These are phyloP conservation scores for Sarocladium oryzae DNA, from an alignment of 2,329 filamentous ascomycete genomes.

Conservation along the genomic window DNA sequence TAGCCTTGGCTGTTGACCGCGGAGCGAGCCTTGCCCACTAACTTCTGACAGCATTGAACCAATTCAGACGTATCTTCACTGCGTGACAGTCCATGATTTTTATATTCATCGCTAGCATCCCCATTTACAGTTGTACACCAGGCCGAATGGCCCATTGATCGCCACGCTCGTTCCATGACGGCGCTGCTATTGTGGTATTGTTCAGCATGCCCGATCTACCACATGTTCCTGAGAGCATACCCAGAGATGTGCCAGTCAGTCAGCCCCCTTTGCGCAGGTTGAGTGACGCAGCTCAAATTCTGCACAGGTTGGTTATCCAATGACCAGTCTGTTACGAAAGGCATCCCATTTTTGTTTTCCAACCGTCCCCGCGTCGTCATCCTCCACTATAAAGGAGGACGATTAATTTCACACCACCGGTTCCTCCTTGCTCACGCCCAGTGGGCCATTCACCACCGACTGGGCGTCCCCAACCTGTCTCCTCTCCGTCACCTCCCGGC, in stretches of 20 bases:
- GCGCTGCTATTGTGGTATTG: slow-evolving; percentile 3
- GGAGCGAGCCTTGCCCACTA: too few relatives aligned
- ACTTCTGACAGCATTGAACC: too few relatives aligned
- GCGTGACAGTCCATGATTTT: too few relatives aligned
- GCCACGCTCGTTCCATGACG: slow-evolving; percentile 1
- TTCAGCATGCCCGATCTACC: background rate
- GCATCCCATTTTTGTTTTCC: background rate
- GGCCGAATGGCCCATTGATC: background rate
- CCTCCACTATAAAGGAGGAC: background rate
- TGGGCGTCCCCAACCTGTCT: slow-evolving; percentile 88
- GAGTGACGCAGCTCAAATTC: too few relatives aligned
- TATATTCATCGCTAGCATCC: background rate
- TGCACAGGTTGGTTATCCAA: too few relatives aligned
- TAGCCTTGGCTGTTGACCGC: too few relatives aligned
- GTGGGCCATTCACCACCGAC: slow-evolving; percentile 56
- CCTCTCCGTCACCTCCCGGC: slow-evolving; percentile 71
- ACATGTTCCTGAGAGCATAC: background rate
- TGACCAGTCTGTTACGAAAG: background rate
- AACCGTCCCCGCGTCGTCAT: background rate
- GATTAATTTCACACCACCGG: slow-evolving; percentile 25
- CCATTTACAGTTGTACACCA: background rate
- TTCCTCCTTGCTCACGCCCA: slow-evolving; percentile 20
- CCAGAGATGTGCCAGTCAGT: background rate
- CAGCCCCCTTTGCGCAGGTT: background rate
- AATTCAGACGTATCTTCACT: too few relatives aligned